phyloP scores from a whole-genome alignment of 2,329 filamentous ascomycete species.

The Clonostachys byssicola region DNA sequence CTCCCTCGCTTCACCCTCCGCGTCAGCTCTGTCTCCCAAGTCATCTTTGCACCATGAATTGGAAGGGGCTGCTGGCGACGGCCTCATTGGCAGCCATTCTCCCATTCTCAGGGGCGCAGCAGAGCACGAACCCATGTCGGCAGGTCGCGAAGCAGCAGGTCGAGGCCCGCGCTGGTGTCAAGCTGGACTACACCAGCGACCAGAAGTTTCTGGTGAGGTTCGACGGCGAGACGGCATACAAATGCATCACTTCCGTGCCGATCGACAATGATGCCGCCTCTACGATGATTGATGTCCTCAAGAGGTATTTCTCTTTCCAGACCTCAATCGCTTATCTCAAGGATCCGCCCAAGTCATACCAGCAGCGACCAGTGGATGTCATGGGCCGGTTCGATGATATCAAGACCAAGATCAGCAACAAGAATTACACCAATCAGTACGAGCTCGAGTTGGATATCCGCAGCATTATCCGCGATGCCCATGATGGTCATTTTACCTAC shows the following conservation, averaged over 20 bases:
- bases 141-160: too few species aligned
- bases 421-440: constrained; percentile 46
- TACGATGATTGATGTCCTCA: not conserved
- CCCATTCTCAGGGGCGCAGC: too few species aligned
- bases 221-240: not conserved
- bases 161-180: too few species aligned
- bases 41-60: too few species aligned
- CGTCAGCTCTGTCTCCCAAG: too few species aligned
- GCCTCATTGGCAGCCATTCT: too few species aligned
- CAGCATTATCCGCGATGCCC: constrained; percentile 43
- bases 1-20: too few species aligned
- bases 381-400: constrained; percentile 19
- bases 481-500: constrained; percentile 63
- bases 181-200: too few species aligned
- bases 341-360: not conserved
- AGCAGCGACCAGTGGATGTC: not conserved
- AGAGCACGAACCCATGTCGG: too few species aligned
- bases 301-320: not conserved
- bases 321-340: not conserved
- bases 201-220: not conserved
- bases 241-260: not conserved
- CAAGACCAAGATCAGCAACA: constrained; percentile 29
- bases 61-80: too few species aligned
- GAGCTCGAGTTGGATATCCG: constrained; percentile 52
- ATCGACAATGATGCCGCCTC: not conserved